Evolutionary conservation across 2,329 filamentous ascomycete genomes (phyloP).

Genomic region (Grosmannia clavigera): DNA sequence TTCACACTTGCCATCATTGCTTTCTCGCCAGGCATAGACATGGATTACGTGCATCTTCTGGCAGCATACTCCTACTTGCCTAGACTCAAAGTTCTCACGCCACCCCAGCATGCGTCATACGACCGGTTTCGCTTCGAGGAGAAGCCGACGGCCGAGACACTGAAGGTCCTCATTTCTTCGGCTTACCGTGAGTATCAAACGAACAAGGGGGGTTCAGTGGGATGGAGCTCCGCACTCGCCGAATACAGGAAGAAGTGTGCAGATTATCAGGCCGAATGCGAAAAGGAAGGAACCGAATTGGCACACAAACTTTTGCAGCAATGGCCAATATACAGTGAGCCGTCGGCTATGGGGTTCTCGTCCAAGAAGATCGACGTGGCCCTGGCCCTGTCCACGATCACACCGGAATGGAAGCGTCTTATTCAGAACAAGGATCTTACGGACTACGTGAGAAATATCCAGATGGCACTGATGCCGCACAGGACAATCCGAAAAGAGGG

Average conservation of each 20-base stretch:
- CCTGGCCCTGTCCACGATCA: constrained; percentile 25
- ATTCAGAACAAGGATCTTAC: constrained; percentile 35
- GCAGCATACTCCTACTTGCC: constrained; percentile 29
- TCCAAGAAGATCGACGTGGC: constrained; percentile 22
- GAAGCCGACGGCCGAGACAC: background rate
- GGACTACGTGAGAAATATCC: constrained; percentile 21
- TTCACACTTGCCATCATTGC: constrained; percentile 16
- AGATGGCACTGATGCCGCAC: background rate
- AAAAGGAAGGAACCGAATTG: background rate
- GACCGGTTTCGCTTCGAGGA: constrained; percentile 3
- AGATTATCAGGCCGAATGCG: background rate
- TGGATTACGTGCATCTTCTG: constrained; percentile 21
- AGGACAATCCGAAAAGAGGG: background rate
- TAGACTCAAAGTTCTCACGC: constrained; percentile 23
- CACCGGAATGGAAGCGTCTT: constrained; percentile 33
- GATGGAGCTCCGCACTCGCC: background rate
- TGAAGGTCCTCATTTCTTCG: background rate
- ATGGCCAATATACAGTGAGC: background rate
- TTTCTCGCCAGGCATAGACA: constrained; percentile 15
- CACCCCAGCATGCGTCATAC: constrained; percentile 13
- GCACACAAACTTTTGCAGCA: background rate
- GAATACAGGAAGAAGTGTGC: background rate
- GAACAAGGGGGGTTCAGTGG: no score
- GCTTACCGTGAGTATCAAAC: background rate
- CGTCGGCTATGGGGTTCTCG: background rate